These are phyloP conservation scores for Phlyctochytrium bullatum DNA, from an alignment of 192 early-diverging fungal species.

Conservation along the genomic window DNA sequence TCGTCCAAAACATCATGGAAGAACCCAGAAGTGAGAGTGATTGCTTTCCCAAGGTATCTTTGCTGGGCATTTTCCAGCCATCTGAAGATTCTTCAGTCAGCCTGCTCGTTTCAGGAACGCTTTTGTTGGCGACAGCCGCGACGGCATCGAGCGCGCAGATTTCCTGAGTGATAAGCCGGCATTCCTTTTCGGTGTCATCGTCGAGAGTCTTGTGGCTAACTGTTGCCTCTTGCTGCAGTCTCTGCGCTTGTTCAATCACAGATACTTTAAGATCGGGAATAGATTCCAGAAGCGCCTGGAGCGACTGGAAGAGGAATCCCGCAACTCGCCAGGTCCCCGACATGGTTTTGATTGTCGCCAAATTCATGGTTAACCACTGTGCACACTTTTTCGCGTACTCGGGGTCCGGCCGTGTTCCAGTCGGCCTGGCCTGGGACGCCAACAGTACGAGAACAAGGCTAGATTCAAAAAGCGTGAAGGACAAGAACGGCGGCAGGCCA, in stretches of 20 bases:
- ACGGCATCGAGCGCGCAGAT: background rate
- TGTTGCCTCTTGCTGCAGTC: background rate
- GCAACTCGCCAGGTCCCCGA: constrained; percentile 1
- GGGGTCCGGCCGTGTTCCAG: background rate
- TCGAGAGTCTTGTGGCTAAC: background rate
- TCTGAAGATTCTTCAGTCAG: background rate
- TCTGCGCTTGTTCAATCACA: background rate
- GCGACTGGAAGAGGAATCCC: background rate
- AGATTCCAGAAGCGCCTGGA: background rate
- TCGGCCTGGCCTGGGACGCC: background rate
- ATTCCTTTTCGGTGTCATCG: background rate
- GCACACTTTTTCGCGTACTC: background rate
- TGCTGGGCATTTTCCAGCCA: too few species aligned
- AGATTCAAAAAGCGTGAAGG: background rate
- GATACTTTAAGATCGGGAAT: background rate
- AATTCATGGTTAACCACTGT: background rate
- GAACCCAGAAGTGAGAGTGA: too few species aligned
- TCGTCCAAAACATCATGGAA: too few species aligned
- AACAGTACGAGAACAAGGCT: constrained; percentile 3
- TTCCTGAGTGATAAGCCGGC: background rate
- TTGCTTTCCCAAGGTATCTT: too few species aligned
- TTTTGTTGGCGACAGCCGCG: background rate
- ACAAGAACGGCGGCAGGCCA: background rate
- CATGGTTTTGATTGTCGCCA: background rate
- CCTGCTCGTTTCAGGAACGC: background rate